Percentiles rank a stretch among this genome's conserved stretches.
Conservation (phyloP, 1,284 basidiomycete species). For the Rhodotorula sp. region DNA sequence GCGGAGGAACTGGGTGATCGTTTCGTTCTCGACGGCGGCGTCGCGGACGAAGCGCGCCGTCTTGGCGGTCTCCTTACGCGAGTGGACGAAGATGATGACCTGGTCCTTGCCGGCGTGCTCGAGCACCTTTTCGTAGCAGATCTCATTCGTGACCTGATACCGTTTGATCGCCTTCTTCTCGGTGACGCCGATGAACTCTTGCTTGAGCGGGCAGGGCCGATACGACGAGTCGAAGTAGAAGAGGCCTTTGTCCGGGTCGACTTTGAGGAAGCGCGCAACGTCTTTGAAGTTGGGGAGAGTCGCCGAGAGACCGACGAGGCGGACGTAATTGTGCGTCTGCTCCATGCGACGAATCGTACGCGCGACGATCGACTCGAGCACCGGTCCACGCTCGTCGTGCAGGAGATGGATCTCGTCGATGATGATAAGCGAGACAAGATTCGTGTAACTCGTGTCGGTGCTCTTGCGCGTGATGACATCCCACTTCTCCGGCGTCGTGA, state of each 20-base stretch:
- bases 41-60: constrained; percentile 94
- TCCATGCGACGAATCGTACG: constrained; percentile 93
- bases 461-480: constrained; percentile 98
- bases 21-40: constrained; percentile 93
- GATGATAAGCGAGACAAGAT: constrained; percentile 93
- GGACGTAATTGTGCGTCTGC: constrained; percentile 86
- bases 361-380: constrained; percentile 87
- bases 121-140: constrained; percentile 97
- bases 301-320: constrained; percentile 91
- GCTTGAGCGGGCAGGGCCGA: constrained; percentile 90
- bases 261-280: constrained; percentile 96
- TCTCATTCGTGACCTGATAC: constrained; percentile 97
- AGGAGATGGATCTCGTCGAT: constrained; percentile 98
- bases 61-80: constrained; percentile 96
- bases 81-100: constrained; percentile 94
- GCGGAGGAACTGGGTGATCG: constrained; percentile 89
- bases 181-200: constrained; percentile 96
- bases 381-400: constrained; percentile 97
- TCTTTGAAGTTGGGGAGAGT: constrained; percentile 98
- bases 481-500: constrained; percentile 99
- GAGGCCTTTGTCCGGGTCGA: constrained; percentile 85
- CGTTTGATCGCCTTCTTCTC: constrained; percentile 99
- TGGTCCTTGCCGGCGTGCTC: constrained; percentile 80
- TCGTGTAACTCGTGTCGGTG: constrained; percentile 95
- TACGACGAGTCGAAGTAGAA: constrained; percentile 97